These are phyloP conservation scores for Albophoma yamanashiensis DNA, from an alignment of 2,329 filamentous ascomycete species.

Conservation along the genomic window DNA sequence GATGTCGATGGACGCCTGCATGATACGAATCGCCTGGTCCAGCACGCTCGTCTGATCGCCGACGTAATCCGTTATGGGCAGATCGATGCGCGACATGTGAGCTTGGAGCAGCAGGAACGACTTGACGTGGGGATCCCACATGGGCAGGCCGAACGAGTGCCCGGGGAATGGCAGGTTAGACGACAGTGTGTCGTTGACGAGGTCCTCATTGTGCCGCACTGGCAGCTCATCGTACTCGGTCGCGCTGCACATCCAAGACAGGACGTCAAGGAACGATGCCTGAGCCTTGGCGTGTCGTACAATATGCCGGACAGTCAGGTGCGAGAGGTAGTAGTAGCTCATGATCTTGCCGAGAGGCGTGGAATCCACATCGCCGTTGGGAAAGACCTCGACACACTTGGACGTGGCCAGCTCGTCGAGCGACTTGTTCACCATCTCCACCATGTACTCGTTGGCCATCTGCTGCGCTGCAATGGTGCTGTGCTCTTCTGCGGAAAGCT, in stretches of 20 bases:
- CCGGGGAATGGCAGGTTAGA: slow-evolving; percentile 61
- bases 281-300: slow-evolving; percentile 63
- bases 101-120: slow-evolving; percentile 89
- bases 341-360: slow-evolving; percentile 96
- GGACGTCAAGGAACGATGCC: slow-evolving; percentile 68
- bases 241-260: slow-evolving; percentile 88
- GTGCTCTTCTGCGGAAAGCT: slow-evolving; percentile 87
- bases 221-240: slow-evolving; percentile 96
- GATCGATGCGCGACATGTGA: slow-evolving; percentile 83
- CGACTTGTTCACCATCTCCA: slow-evolving; percentile 81
- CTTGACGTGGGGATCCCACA: slow-evolving; percentile 99
- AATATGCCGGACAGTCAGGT: slow-evolving; percentile 85
- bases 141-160: slow-evolving; percentile 58
- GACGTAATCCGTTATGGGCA: slow-evolving; percentile 95
- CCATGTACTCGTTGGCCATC: slow-evolving; percentile 88
- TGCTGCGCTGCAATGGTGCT: slow-evolving; percentile 78
- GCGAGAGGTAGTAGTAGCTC: slow-evolving; percentile 97
- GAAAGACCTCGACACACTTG: slow-evolving; percentile 70
- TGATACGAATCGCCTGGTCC: slow-evolving; percentile 92
- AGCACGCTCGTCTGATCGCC: slow-evolving; percentile 85
- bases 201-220: slow-evolving; percentile 94
- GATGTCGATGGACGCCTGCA: slow-evolving; percentile 90
- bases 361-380: slow-evolving; percentile 80
- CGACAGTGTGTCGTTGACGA: slow-evolving; percentile 87
- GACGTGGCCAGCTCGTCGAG: slow-evolving; percentile 74